These are phyloP conservation scores for Apiospora malaysiana DNA, from an alignment of 2,329 filamentous ascomycete species.

Conservation along the genomic window DNA sequence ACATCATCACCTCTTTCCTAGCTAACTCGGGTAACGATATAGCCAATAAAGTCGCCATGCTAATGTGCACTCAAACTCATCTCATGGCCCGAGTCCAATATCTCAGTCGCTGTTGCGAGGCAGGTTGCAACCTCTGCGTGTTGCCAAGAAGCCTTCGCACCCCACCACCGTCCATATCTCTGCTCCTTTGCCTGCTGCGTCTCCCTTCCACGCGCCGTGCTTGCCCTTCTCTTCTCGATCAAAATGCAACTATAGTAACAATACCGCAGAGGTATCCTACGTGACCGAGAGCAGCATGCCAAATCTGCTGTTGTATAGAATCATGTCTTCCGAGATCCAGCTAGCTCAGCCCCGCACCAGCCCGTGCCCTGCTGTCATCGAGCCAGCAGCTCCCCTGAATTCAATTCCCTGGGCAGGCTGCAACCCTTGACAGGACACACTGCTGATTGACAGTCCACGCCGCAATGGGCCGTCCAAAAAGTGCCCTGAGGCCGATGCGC, in stretches of 20 bases:
- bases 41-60: slow-evolving; percentile 9
- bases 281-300: slow-evolving; percentile 16
- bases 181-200: slow-evolving; percentile 2
- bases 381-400: slow-evolving; percentile 8
- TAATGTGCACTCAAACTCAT: background rate
- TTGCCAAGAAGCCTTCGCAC: slow-evolving; percentile 15
- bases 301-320: slow-evolving; percentile 11
- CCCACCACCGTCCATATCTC: slow-evolving; percentile 13
- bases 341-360: background rate
- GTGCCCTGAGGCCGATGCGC: background rate
- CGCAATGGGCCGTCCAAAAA: slow-evolving; percentile 9
- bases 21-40: slow-evolving; percentile 12
- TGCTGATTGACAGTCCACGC: background rate
- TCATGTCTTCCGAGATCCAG: slow-evolving; percentile 12
- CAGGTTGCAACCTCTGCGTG: background rate
- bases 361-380: background rate
- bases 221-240: background rate
- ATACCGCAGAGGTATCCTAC: slow-evolving; percentile 16
- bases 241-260: slow-evolving; percentile 1
- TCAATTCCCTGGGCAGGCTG: background rate
- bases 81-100: background rate
- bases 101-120: slow-evolving; percentile 8
- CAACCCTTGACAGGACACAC: slow-evolving; percentile 5
- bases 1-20: background rate
- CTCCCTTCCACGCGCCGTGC: background rate